Conservation (phyloP, 257 asterid species). For the Capsicum baccatum region DNA sequence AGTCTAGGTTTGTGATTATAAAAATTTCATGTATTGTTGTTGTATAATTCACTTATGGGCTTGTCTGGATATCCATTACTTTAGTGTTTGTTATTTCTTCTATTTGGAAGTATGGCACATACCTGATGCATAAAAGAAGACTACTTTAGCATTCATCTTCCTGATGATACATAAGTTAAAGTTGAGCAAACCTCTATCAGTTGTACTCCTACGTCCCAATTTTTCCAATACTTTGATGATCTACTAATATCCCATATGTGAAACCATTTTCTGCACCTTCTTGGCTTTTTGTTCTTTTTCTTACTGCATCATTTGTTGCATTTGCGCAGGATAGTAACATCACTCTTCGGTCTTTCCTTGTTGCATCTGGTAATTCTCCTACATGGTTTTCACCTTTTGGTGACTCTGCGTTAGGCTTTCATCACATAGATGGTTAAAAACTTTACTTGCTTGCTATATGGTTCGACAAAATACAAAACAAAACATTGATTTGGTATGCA, state of each 20-base stretch:
- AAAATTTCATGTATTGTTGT: no score
- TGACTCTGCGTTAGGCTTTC: conserved; percentile 40
- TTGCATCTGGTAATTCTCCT: conserved; percentile 36
- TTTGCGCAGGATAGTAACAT: conserved; percentile 25
- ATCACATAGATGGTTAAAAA: not conserved
- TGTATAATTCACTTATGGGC: no score
- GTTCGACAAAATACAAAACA: conserved; percentile 34
- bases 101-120: no score
- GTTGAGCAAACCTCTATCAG: not conserved
- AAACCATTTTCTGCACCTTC: not conserved
- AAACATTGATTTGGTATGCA: conserved; percentile 43
- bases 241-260: not conserved
- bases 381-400: conserved; percentile 42
- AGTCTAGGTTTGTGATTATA: no score
- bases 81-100: no score
- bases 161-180: no score
- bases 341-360: conserved; percentile 43
- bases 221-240: not conserved
- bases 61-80: no score
- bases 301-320: not conserved
- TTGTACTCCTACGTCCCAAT: not conserved
- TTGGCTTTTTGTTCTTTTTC: not conserved
- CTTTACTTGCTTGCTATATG: not conserved
- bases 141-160: no score
- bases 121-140: no score